These are phyloP conservation scores for Dendrobium huoshanense DNA, from an alignment of 106 monocot species.

Conservation along the genomic window DNA sequence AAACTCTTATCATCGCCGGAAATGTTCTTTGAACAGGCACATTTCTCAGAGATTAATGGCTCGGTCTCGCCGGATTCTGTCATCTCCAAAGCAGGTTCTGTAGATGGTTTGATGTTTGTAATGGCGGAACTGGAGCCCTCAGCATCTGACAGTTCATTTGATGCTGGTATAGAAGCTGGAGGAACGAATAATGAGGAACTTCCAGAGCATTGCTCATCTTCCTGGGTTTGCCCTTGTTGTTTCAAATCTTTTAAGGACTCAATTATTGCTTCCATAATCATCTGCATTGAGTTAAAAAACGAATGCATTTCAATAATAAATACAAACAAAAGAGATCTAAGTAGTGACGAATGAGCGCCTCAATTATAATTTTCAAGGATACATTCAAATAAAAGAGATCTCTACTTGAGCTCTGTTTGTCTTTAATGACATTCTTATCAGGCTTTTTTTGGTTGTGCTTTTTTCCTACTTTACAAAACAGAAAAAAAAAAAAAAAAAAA, in stretches of 20 bases:
- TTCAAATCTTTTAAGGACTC: conserved; percentile 78
- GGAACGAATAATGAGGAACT: background rate
- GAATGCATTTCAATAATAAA: background rate
- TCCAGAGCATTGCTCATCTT: conserved; percentile 13
- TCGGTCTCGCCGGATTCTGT: background rate
- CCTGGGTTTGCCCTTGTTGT: conserved; percentile 15
- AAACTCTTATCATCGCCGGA: background rate
- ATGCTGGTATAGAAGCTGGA: background rate
- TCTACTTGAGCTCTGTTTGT: too few relatives aligned
- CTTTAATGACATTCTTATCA: too few relatives aligned
- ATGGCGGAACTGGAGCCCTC: background rate
- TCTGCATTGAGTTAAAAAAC: conserved; percentile 37
- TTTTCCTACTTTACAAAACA: too few relatives aligned
- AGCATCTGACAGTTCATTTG: background rate
- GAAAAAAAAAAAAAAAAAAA: too few relatives aligned
- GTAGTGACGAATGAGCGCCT: background rate
- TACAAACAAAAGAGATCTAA: background rate
- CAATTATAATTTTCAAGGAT: too few relatives aligned
- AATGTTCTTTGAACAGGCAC: conserved; percentile 3
- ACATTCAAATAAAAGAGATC: too few relatives aligned
- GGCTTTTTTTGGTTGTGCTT: too few relatives aligned
- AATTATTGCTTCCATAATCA: conserved; percentile 94
- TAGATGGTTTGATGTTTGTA: background rate
- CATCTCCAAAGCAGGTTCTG: background rate
- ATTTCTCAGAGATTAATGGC: background rate